Evolutionary conservation across 192 early-diverging fungal species (phyloP).

Genomic region (Backusella macrospora): DNA sequence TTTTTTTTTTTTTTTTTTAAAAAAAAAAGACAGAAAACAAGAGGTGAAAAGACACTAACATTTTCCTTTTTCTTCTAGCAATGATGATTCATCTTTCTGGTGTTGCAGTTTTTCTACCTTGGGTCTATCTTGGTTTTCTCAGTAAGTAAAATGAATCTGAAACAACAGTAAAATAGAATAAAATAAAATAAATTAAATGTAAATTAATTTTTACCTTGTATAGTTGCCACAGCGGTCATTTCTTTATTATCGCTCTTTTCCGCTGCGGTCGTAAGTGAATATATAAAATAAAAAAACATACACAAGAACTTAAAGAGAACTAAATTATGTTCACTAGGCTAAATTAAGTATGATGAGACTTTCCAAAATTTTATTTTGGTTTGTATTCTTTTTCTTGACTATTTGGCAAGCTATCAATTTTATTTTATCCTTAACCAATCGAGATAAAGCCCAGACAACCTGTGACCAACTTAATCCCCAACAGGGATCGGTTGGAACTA

Average conservation of each 20-base stretch:
- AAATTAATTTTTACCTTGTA: slow-evolving; percentile 10
- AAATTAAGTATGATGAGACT: slow-evolving; percentile 32
- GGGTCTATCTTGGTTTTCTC: slow-evolving; percentile 25
- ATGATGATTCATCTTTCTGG: slow-evolving; percentile 30
- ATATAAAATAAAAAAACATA: no score
- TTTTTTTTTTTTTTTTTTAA: no score
- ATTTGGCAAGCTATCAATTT: slow-evolving; percentile 34
- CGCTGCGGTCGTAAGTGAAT: slow-evolving; percentile 19
- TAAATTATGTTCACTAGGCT: slow-evolving; percentile 18
- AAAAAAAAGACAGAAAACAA: no score
- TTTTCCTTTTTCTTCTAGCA: slow-evolving; percentile 17
- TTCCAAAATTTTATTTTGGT: slow-evolving; percentile 30
- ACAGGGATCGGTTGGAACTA: not conserved
- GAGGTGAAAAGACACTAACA: no score
- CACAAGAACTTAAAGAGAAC: not conserved
- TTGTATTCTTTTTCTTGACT: slow-evolving; percentile 22
- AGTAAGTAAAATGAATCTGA: slow-evolving; percentile 17
- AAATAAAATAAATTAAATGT: not conserved
- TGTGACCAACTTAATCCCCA: slow-evolving; percentile 15
- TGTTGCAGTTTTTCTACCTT: slow-evolving; percentile 19
- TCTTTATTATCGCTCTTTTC: slow-evolving; percentile 23
- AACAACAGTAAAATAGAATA: not conserved
- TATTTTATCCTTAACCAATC: slow-evolving; percentile 25
- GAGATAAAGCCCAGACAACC: slow-evolving; percentile 8
- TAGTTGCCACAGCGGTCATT: slow-evolving; percentile 31